Conservation (phyloP, 2,329 filamentous ascomycete genomes). For the Aspergillus proliferans region DNA sequence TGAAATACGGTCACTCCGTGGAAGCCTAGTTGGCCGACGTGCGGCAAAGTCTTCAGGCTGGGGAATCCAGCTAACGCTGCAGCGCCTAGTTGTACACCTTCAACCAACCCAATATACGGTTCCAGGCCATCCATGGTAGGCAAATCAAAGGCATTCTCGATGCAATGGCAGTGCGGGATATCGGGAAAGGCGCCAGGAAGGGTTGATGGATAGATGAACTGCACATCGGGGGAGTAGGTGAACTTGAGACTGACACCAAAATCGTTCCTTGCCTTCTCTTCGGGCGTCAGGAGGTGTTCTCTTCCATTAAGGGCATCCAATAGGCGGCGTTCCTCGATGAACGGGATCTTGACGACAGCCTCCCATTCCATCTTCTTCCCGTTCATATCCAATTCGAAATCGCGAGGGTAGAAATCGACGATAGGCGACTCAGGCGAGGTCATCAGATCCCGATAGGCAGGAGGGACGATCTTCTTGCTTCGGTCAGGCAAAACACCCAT, state of each 20-base stretch:
- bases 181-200: slow-evolving; percentile 87
- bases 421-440: slow-evolving; percentile 85
- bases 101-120: slow-evolving; percentile 74
- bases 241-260: slow-evolving; percentile 94
- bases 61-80: slow-evolving; percentile 91
- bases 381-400: slow-evolving; percentile 98
- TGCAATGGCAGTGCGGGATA: slow-evolving; percentile 75
- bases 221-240: slow-evolving; percentile 68
- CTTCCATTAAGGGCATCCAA: slow-evolving; percentile 79
- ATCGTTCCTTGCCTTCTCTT: slow-evolving; percentile 75
- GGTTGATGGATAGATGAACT: slow-evolving; percentile 82
- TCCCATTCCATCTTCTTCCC: slow-evolving; percentile 99
- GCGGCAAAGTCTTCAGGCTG: slow-evolving; percentile 76
- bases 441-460: slow-evolving; percentile 86
- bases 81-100: slow-evolving; percentile 74
- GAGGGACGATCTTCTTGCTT: slow-evolving; percentile 92
- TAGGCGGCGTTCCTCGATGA: slow-evolving; percentile 87
- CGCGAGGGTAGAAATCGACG: slow-evolving; percentile 93
- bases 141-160: slow-evolving; percentile 94
- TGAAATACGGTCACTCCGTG: slow-evolving; percentile 94
- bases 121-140: slow-evolving; percentile 87
- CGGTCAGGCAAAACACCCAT: slow-evolving; percentile 98
- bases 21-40: slow-evolving; percentile 73
- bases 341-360: slow-evolving; percentile 96
- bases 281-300: slow-evolving; percentile 68